Evolutionary conservation across 352 stramenopile genomes (phyloP).

Genomic region (Globisporangium camurandrum): DNA sequence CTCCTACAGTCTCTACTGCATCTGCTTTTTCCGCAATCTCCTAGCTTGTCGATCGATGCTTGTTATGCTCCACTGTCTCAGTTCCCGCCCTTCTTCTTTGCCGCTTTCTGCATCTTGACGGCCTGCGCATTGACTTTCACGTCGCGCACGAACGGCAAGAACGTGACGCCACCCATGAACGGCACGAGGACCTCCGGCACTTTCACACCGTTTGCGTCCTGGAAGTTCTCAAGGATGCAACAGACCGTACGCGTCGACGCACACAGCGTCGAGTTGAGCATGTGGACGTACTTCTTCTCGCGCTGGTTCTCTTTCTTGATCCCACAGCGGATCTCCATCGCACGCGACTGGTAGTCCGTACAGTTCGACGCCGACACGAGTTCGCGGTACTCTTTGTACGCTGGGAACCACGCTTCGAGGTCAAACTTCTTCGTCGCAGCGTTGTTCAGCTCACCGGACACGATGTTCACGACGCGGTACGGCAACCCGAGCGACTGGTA

Average conservation of each 20-base stretch:
- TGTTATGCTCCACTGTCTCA: too few relatives aligned
- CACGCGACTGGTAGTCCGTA: constrained; percentile 96
- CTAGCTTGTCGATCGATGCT: too few relatives aligned
- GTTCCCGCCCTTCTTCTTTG: constrained; percentile 87
- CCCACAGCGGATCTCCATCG: constrained; percentile 96
- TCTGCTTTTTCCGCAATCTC: too few relatives aligned
- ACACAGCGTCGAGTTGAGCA: constrained; percentile 99
- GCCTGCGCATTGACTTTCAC: constrained; percentile 88
- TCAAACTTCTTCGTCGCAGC: constrained; percentile 99
- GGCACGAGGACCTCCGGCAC: constrained; percentile 96
- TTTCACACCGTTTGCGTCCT: constrained; percentile 95
- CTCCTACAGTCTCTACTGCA: too few relatives aligned
- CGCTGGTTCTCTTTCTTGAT: constrained; percentile 93
- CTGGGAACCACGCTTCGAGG: constrained; percentile 98
- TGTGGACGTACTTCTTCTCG: constrained; percentile 98
- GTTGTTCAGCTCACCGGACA: constrained; percentile 97
- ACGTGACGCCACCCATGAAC: constrained; percentile 98
- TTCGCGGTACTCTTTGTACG: constrained; percentile 97
- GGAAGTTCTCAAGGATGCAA: constrained; percentile 99
- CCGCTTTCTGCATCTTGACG: constrained; percentile 93
- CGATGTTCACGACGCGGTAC: constrained; percentile 99
- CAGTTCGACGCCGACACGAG: constrained; percentile 99
- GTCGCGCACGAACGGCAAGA: constrained; percentile 97
- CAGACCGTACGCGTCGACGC: constrained; percentile 98
- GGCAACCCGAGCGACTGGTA: constrained; percentile 97